Base-by-base conservation (phyloP, 176 grass and related monocot genomes). In the Aegilops speltoides region DNA sequence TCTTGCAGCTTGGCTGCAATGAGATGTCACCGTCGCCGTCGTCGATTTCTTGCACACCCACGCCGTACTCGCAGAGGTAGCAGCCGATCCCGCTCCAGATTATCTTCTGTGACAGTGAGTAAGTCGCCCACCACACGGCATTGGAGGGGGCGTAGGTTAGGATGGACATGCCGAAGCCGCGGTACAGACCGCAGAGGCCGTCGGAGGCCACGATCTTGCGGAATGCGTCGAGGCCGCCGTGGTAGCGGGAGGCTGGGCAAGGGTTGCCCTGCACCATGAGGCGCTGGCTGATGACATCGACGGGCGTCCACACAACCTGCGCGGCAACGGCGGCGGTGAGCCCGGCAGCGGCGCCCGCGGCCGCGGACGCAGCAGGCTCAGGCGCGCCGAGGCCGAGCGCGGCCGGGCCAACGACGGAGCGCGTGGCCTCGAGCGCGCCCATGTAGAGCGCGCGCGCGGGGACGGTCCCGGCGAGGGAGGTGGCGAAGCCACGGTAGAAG, bases 151-250 rank as follows among this genome's bases (percentile, higher is more conserved):
- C 91, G 43, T 97, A 97, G 45, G 94, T 94, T 12, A 97, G 81
- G 88, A 97, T 94, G 68, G 94, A 97, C 87, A 97, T 88, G 69
- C 91, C 91, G 4, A 97, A 97, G 20, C 94, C 94, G 1, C 94
- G 83, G 85, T 97, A 97, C 45, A 97, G 77, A 29, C 94, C 94
- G 2, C 85, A 46, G 15, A 97, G 65, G 17, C 94, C 94, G 24
- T 92, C 91, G 3, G 87, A 81, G 13, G 70, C 60, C 0, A 90
- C 38, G 73, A 94, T 96, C 86, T 96, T 96, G 76, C 85, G 86
- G 87, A 92, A 97, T 54, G 87, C 89, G 57, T 94, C 91, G 34
- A 94, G 68, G 41, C 92, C 92, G 8, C 94, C 92, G 15, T 34
- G 72, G 89, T 97, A 97, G 73, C 71, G 82, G 23, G 82, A 87